These are phyloP conservation scores for Thelonectria rubi DNA, from an alignment of 2,329 filamentous ascomycete genomes.

Conservation along the genomic window DNA sequence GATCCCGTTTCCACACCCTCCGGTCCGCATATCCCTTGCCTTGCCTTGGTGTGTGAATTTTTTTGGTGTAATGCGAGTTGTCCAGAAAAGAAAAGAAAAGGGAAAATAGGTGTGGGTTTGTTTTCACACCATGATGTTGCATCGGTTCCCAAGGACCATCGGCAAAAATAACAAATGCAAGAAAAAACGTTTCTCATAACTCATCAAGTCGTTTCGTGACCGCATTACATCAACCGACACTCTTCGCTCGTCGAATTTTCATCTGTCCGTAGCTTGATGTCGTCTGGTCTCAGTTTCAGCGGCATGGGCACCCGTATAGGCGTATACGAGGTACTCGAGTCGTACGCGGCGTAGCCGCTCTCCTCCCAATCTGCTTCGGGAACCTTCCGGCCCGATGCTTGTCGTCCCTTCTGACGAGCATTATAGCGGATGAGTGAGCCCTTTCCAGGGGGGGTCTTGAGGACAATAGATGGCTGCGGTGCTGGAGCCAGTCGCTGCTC, in stretches of 20 bases:
- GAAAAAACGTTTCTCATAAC: slow-evolving; percentile 39
- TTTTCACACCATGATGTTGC: slow-evolving; percentile 2
- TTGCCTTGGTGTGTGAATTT: slow-evolving; percentile 16
- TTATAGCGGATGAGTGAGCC: slow-evolving; percentile 58
- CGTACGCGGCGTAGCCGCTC: slow-evolving; percentile 46
- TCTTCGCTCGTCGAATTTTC: slow-evolving; percentile 35
- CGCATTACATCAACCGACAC: slow-evolving; percentile 36
- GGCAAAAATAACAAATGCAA: slow-evolving; percentile 26
- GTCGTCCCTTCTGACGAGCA: slow-evolving; percentile 53
- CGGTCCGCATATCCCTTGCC: slow-evolving; percentile 21
- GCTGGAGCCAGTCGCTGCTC: slow-evolving; percentile 69
- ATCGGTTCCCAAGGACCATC: slow-evolving; percentile 5
- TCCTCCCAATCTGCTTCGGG: slow-evolving; percentile 45
- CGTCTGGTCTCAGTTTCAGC: slow-evolving; percentile 34
- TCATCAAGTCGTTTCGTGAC: slow-evolving; percentile 42
- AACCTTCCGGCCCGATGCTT: slow-evolving; percentile 36
- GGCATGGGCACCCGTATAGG: slow-evolving; percentile 43
- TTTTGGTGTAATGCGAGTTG: slow-evolving; percentile 12
- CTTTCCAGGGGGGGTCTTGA: slow-evolving; percentile 56
- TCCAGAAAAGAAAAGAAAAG: slow-evolving; percentile 5
- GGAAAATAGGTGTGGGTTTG: not conserved
- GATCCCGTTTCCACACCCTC: slow-evolving; percentile 24
- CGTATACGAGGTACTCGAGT: slow-evolving; percentile 50
- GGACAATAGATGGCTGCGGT: slow-evolving; percentile 52
- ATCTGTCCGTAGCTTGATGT: slow-evolving; percentile 36